Base-by-base conservation (phyloP, 768 basidiomycete species). In the Hirschioporus abietinus region DNA sequence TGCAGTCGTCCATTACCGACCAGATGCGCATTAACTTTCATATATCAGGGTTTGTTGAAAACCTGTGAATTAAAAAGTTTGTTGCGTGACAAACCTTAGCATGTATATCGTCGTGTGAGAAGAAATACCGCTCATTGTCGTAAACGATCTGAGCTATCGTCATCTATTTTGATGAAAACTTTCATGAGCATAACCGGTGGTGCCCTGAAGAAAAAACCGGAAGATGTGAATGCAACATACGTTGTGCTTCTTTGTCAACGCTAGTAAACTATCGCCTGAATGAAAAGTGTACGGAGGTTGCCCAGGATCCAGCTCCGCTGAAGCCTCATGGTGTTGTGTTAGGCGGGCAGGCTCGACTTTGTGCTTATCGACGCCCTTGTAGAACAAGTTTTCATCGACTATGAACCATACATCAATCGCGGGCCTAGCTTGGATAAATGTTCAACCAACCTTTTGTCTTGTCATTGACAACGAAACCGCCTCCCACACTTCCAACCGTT, bases 351-450 rank as follows among this genome's bases (percentile, higher is more conserved):
- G 87, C 67, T 94, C 92, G 4, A 95, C 95, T 10, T 79, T 81
- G 64, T 81, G 80, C 77, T 96, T 95, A 76, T 95, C 87, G 27
- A 96, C 91, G 20, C 92, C 88, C 76, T 93, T 94, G 82, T 97
- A 98, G 75, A 93, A 98, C 68, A 97, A 74, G 74, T 98, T 98
- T 78, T 98, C 96, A 71, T 94, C 94, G 65, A 89, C 93, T 91
- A 66, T 1, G 57, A n/a, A 25, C 30, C 30, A 30, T 30, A 30
- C 58, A 61, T 25, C 17, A 61, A 25, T 61, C 27, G 7, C 36
- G 58, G 25, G 26, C n/a, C 27, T 64, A 23, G 23, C n/a, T 9
- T 63, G 27, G 42, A 3, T 26, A 18, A 20, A 18, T 4, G 20
- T 52, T 52, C 17, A 20, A 69, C 72, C 66, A 70, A 89, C 92